Conservation (phyloP, 2,329 filamentous ascomycete genomes). For the Pestalotiopsis sp. region DNA sequence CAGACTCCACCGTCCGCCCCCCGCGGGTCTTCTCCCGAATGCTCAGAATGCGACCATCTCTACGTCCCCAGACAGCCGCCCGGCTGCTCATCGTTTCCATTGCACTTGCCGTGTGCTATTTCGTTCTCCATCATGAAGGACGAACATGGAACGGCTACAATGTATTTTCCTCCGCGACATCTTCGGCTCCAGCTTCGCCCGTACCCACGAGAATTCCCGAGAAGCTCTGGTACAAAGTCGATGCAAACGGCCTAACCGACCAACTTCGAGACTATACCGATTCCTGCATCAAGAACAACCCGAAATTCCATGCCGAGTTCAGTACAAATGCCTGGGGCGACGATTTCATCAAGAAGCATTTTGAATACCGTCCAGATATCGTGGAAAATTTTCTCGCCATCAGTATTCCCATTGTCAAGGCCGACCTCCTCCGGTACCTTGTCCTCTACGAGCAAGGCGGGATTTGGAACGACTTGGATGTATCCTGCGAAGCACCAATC, state of each 20-base stretch:
- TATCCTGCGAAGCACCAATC: conserved; percentile 36
- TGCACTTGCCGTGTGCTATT: too few relatives aligned
- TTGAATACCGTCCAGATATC: conserved; percentile 37
- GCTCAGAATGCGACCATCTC: too few relatives aligned
- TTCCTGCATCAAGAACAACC: conserved; percentile 32
- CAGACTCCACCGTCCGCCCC: too few relatives aligned
- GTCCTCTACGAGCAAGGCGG: conserved; percentile 42
- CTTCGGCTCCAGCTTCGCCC: neutral
- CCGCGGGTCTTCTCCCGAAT: too few relatives aligned
- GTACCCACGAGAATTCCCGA: neutral
- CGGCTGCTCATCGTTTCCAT: too few relatives aligned
- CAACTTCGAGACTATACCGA: conserved; percentile 9
- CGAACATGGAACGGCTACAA: too few relatives aligned
- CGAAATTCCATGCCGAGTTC: conserved; percentile 18
- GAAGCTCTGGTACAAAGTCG: conserved; percentile 10
- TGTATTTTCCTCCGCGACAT: too few relatives aligned
- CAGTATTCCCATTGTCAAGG: conserved; percentile 39
- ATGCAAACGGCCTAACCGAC: conserved; percentile 7
- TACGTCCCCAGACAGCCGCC: too few relatives aligned
- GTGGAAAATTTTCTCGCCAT: conserved; percentile 36
- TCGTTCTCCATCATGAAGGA: too few relatives aligned
- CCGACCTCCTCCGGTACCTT: conserved; percentile 45
- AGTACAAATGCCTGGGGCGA: neutral
- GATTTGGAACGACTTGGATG: conserved; percentile 44
- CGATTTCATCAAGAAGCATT: conserved; percentile 21